A percentile compares a stretch with the other conserved stretches of the same genome.
Evolutionary conservation across 164 flowering plant genomes (phyloP).

Genomic region (Vitis labrusca): DNA sequence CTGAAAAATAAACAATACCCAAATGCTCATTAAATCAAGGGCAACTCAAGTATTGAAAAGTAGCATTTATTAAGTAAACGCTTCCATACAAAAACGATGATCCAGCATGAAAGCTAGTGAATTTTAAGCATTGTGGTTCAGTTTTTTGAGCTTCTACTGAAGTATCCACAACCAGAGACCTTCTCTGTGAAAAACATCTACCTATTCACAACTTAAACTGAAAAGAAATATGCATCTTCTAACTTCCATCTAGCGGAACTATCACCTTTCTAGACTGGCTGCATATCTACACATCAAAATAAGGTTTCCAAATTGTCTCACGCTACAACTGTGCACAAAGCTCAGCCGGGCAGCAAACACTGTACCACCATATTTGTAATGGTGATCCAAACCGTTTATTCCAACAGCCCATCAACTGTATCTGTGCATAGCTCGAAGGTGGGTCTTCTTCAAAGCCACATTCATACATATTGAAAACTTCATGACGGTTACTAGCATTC

Average conservation of each 20-base stretch:
- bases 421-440: constrained; percentile 16
- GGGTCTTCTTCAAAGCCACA: constrained; percentile 14
- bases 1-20: too few species aligned
- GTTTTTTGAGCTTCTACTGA: neutral
- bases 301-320: neutral
- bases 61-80: constrained; percentile 1
- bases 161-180: neutral
- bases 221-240: neutral
- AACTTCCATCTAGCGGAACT: neutral
- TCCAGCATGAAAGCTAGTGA: neutral
- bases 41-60: neutral
- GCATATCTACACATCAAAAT: constrained; percentile 4
- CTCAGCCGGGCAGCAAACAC: constrained; percentile 23
- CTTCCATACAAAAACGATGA: neutral
- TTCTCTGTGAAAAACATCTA: constrained; percentile 3
- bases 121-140: neutral
- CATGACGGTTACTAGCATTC: constrained; percentile 41
- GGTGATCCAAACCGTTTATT: neutral
- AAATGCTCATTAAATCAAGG: too few species aligned
- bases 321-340: constrained; percentile 19
- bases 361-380: constrained; percentile 2
- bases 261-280: constrained; percentile 4
- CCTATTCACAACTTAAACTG: constrained; percentile 13
- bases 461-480: constrained; percentile 35
- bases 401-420: constrained; percentile 11